Conservation (phyloP, 73 alveolate genomes). For the Uronychia binucleata region DNA sequence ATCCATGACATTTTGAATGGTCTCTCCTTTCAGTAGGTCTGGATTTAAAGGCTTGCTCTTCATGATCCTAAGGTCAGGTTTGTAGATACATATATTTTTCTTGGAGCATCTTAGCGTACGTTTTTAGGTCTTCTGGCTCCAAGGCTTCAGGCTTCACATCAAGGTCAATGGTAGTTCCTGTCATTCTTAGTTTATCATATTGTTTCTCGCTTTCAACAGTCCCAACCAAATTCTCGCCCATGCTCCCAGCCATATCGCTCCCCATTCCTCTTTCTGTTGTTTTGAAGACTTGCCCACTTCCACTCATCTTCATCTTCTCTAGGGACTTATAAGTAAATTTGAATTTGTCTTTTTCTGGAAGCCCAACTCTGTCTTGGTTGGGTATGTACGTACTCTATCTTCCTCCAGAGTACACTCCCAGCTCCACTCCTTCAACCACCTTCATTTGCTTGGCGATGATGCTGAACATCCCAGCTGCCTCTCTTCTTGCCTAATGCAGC, state of each 20-base stretch:
- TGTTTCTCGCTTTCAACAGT: neutral
- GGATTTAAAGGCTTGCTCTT: neutral
- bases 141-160: neutral
- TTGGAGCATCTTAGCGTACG: neutral
- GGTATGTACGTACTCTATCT: slow-evolving; percentile 3
- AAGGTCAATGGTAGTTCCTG: neutral
- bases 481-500: slow-evolving; percentile 15
- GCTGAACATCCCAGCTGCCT: slow-evolving; percentile 5
- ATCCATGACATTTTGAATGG: neutral
- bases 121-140: neutral
- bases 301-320: neutral
- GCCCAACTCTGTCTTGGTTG: neutral
- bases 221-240: neutral
- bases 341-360: slow-evolving; percentile 2
- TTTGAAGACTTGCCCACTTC: neutral
- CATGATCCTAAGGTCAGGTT: too few species aligned
- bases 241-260: neutral
- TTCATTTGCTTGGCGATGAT: slow-evolving; percentile 9
- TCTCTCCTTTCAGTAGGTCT: neutral
- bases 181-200: neutral
- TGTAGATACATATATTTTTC: neutral
- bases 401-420: slow-evolving; percentile 26
- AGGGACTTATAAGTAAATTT: slow-evolving; percentile 12
- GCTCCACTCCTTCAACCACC: slow-evolving; percentile 10
- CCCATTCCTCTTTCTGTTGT: neutral